Percentiles rank a stretch among this genome's conserved stretches.
Conservation (phyloP, 2,329 filamentous ascomycete genomes). For the Plenodomus tracheiphilus region DNA sequence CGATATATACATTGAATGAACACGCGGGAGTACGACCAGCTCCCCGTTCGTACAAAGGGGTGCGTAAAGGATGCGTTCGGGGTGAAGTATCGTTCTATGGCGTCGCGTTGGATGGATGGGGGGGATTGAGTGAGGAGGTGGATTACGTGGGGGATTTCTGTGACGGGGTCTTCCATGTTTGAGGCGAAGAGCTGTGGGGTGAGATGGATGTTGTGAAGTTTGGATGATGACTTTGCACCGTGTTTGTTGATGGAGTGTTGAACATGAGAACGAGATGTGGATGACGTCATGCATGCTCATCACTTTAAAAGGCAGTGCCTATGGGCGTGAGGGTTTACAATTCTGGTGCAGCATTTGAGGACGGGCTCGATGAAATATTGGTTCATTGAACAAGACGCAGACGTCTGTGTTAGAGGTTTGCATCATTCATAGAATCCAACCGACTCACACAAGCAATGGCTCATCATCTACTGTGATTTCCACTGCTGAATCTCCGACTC, state of each 20-base stretch:
- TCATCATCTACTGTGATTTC: conserved; percentile 33
- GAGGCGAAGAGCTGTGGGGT: neutral
- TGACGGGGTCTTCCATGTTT: conserved; percentile 44
- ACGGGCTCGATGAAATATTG: no score
- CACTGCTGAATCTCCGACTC: conserved; percentile 50
- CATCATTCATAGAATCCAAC: neutral
- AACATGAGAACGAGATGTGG: conserved; percentile 8
- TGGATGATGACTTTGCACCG: no score
- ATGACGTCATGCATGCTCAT: conserved; percentile 12
- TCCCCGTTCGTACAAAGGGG: conserved; percentile 72
- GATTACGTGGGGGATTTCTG: conserved; percentile 70
- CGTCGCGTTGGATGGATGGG: conserved; percentile 65
- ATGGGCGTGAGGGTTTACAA: no score
- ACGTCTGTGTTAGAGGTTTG: no score
- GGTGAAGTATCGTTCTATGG: conserved; percentile 74
- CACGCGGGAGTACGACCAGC: conserved; percentile 65
- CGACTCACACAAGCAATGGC: no score
- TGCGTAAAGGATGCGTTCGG: conserved; percentile 74
- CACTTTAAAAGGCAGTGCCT: no score
- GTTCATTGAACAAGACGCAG: no score
- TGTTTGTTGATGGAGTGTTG: neutral
- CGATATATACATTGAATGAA: conserved; percentile 69
- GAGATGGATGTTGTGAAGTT: no score
- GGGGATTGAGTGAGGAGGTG: conserved; percentile 68
- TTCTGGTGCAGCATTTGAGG: no score